Conservation (phyloP, 768 basidiomycete species). For the Boletus pseudopeckii region DNA sequence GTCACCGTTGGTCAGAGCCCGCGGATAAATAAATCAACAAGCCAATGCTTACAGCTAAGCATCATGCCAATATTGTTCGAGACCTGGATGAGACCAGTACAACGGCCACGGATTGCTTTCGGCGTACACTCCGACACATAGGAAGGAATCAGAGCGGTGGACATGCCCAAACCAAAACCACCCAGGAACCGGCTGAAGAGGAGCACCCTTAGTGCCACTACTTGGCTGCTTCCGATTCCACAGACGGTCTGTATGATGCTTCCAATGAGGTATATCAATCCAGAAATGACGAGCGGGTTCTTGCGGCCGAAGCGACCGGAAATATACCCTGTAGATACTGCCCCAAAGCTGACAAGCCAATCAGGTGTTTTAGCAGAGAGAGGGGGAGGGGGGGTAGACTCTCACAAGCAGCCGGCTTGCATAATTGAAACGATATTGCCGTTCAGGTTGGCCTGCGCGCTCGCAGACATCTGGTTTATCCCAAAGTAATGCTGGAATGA, state of each 20-base stretch:
- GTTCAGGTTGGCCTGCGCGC: slow-evolving; percentile 39
- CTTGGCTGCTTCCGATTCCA: slow-evolving; percentile 38
- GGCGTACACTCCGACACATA: slow-evolving; percentile 53
- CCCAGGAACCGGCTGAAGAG: slow-evolving; percentile 54
- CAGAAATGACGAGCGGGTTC: slow-evolving; percentile 41
- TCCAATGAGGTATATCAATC: slow-evolving; percentile 46
- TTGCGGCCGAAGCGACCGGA: slow-evolving; percentile 46
- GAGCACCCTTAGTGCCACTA: slow-evolving; percentile 36
- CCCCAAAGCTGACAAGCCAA: slow-evolving; percentile 37
- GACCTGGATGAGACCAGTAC: slow-evolving; percentile 43
- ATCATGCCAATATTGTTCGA: slow-evolving; percentile 32
- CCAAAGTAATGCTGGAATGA: slow-evolving; percentile 51
- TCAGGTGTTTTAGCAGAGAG: neutral
- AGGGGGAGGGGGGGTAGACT: slow-evolving; percentile 12
- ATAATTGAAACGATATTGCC: slow-evolving; percentile 53
- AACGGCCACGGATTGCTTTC: slow-evolving; percentile 45
- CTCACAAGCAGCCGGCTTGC: slow-evolving; percentile 49
- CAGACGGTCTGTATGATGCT: slow-evolving; percentile 44
- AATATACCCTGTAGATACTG: slow-evolving; percentile 38
- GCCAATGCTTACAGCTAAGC: slow-evolving; percentile 31
- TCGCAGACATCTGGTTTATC: slow-evolving; percentile 35
- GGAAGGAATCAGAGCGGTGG: slow-evolving; percentile 46
- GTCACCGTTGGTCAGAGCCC: slow-evolving; percentile 1
- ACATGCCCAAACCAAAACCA: slow-evolving; percentile 59
- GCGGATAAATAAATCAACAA: neutral